Evolutionary conservation across 768 basidiomycete genomes (phyloP), one percentile per base, ranked within the genome.

Genomic region (Mycena chlorophos): DNA sequence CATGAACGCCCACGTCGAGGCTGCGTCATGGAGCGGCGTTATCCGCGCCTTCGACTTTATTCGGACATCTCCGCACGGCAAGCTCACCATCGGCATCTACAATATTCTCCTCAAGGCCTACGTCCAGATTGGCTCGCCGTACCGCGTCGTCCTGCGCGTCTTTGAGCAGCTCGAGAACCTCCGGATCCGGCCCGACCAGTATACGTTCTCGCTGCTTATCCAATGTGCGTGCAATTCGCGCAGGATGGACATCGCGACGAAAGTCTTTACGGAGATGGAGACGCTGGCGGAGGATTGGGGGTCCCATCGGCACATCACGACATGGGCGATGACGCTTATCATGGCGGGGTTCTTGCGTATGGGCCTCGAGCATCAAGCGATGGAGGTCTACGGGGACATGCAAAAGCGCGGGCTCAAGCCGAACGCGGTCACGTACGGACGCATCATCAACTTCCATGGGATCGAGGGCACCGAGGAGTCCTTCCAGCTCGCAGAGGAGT

Each of bases 21-120:
- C 85, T 2, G 90, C 88, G 2, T 84, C 86, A 12, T 97, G 92
- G 91, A 69, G 73, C 42, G 85, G 85, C 23, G 91, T 87, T 19
- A 77, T 92, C 54, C 78, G 81, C 22, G 73, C 84, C 13, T 96
- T 88, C 65, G 82, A 87, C 60, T 84, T 81, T 60, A 72, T 91
- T 42, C 68, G 71, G 31, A 62, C 72, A 30, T 66, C 74, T 26
- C 64, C 66, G 51, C 66, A 73, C 38, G 68, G 75, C 39, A 68
- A 73, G 49, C 72, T 85, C 34, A 74, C 80, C 38, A 78, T 88
- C 65, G 79, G 84, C 47, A 78, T 87, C 49, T 87, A 85, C 70
- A 93, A 93, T 68, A 84, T 84, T 23, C 77, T 97, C 23, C 73
- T 96, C 61, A 91, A 91, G 70, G 91, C 92, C 2, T 89, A 91